Evolutionary conservation across 1,284 basidiomycete genomes (phyloP).

Genomic region (Filobasidium uniguttulatum): DNA sequence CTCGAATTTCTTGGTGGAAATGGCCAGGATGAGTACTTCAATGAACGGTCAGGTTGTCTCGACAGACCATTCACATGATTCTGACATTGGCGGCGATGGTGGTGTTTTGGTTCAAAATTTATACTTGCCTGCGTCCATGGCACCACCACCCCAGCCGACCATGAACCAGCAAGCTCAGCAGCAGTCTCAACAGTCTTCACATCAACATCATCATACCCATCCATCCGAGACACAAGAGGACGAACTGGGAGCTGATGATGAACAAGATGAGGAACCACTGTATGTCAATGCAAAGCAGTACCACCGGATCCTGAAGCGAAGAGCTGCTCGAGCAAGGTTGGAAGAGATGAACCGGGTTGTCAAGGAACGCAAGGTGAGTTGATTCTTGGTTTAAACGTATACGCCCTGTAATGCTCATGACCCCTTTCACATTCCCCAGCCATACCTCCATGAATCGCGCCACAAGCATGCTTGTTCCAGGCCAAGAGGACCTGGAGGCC

Average conservation of each 20-base stretch:
- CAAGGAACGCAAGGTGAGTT: constrained; percentile 67
- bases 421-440: constrained; percentile 42
- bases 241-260: constrained; percentile 12
- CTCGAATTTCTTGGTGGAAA: constrained; percentile 1
- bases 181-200: no score
- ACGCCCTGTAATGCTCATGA: not conserved
- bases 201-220: not conserved
- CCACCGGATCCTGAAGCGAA: constrained; percentile 84
- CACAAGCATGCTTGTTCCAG: constrained; percentile 97
- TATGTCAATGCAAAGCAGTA: constrained; percentile 98
- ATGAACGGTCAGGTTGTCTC: constrained; percentile 2
- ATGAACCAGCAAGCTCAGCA: no score
- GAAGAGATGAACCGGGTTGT: constrained; percentile 86
- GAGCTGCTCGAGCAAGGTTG: constrained; percentile 69
- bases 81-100: no score
- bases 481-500: constrained; percentile 86
- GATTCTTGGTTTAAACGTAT: no score
- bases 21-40: not conserved
- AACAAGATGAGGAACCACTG: constrained; percentile 72
- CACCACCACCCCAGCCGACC: no score
- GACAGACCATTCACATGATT: no score
- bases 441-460: constrained; percentile 90
- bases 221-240: not conserved
- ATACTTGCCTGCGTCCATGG: no score
- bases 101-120: no score